Evolutionary conservation across 345 rosid species (phyloP).

Genomic region (Murraya paniculata): DNA sequence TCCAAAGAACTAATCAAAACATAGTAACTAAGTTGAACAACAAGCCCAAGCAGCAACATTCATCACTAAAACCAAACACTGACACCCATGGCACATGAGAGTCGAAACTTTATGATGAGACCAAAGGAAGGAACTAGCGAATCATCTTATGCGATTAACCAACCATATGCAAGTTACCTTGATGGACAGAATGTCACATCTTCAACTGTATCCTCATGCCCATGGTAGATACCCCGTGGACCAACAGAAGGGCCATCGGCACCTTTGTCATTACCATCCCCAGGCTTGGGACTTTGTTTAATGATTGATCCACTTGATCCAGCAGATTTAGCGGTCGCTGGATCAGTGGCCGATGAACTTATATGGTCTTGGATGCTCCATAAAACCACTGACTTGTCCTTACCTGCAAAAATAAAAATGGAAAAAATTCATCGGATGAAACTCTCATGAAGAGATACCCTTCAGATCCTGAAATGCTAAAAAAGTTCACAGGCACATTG

Average conservation of each 20-base stretch:
- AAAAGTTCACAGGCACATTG: background rate
- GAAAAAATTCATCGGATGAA: conserved; percentile 19
- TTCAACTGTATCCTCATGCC: conserved; percentile 98
- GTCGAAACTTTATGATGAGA: background rate
- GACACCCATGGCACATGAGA: background rate
- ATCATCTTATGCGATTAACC: background rate
- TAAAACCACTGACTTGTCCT: conserved; percentile 88
- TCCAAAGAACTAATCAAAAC: background rate
- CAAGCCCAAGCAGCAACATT: background rate
- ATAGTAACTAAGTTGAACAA: background rate
- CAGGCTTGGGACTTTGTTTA: conserved; percentile 49
- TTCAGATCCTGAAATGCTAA: background rate
- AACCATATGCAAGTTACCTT: conserved; percentile 51
- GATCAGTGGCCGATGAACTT: conserved; percentile 60
- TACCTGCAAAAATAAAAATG: conserved; percentile 50
- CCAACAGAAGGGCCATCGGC: conserved; percentile 73
- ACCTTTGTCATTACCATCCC: conserved; percentile 66
- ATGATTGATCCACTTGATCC: conserved; percentile 76
- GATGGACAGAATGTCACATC: conserved; percentile 95
- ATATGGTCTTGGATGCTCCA: conserved; percentile 99
- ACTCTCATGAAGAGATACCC: conserved; percentile 7
- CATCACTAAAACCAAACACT: background rate
- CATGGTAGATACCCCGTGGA: conserved; percentile 90
- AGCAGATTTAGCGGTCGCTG: conserved; percentile 54
- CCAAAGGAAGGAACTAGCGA: background rate